These are phyloP conservation scores for Pistacia atlantica DNA, from an alignment of 345 rosid genomes.

Conservation along the genomic window DNA sequence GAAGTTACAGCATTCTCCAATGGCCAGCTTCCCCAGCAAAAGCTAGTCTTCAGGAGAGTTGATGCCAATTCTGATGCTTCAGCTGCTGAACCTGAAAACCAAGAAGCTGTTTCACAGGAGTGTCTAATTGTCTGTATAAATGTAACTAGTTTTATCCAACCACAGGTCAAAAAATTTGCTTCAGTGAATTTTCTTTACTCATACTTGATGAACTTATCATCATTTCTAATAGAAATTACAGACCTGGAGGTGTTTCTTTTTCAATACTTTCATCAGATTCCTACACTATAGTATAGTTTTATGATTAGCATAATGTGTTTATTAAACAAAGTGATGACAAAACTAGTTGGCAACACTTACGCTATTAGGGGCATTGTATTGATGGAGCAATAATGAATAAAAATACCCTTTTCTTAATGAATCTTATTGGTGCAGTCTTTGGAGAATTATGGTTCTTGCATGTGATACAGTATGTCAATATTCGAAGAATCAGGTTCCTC, in stretches of 20 bases:
- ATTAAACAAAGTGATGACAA: too few relatives aligned
- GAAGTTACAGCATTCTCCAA: conserved; percentile 69
- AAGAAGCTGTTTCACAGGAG: conserved; percentile 41
- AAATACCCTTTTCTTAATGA: too few relatives aligned
- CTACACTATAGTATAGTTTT: background rate
- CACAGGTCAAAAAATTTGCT: background rate
- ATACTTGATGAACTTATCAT: background rate
- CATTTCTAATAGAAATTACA: background rate
- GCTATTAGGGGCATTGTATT: too few relatives aligned
- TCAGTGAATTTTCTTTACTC: background rate
- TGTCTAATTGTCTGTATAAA: conserved; percentile 14
- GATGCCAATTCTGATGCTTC: conserved; percentile 28
- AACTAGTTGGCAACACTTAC: too few relatives aligned
- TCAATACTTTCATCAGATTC: background rate
- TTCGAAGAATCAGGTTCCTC: background rate
- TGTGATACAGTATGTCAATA: background rate
- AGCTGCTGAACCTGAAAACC: conserved; percentile 42
- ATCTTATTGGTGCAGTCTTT: too few relatives aligned
- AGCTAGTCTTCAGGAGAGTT: conserved; percentile 66
- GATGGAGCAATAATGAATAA: too few relatives aligned
- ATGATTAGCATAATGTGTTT: too few relatives aligned
- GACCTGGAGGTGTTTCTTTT: background rate
- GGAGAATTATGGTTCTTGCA: too few relatives aligned
- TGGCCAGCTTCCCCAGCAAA: conserved; percentile 86
- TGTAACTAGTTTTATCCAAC: background rate